phyloP scores from a whole-genome alignment of 768 basidiomycete species.

The Leccinum subgranulosum region DNA sequence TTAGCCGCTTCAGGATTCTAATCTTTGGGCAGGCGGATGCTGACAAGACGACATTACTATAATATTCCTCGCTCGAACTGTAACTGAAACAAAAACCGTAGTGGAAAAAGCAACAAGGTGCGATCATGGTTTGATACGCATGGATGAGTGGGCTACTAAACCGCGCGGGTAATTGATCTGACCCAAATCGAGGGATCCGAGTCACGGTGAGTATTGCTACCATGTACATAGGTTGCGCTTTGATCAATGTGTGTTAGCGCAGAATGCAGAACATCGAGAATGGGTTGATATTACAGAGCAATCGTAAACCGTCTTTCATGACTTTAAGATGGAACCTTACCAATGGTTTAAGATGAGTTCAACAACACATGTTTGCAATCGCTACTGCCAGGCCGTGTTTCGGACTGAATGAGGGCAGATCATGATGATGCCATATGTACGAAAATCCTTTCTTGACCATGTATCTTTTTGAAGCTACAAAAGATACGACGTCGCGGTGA shows the following conservation, averaged over 20 bases:
- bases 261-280: neutral
- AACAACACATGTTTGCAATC: too few species aligned
- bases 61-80: too few species aligned
- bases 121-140: neutral
- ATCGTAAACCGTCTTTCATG: neutral
- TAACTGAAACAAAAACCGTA: neutral
- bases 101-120: neutral
- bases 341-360: too few species aligned
- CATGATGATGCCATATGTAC: neutral
- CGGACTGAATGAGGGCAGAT: neutral
- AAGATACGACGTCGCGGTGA: neutral
- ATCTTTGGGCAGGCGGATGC: neutral
- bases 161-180: neutral
- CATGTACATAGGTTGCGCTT: neutral
- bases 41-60: too few species aligned
- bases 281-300: neutral
- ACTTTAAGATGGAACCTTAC: neutral
- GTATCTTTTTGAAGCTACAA: neutral
- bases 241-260: neutral
- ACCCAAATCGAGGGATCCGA: neutral
- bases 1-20: neutral
- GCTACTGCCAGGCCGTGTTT: neutral
- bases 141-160: neutral
- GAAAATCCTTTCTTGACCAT: neutral
- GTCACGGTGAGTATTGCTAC: neutral